Percentiles rank a stretch among this genome's conserved stretches.
These are phyloP conservation scores for Lipomyces oligophaga DNA, from an alignment of 805 yeast genomes.

Conservation along the genomic window DNA sequence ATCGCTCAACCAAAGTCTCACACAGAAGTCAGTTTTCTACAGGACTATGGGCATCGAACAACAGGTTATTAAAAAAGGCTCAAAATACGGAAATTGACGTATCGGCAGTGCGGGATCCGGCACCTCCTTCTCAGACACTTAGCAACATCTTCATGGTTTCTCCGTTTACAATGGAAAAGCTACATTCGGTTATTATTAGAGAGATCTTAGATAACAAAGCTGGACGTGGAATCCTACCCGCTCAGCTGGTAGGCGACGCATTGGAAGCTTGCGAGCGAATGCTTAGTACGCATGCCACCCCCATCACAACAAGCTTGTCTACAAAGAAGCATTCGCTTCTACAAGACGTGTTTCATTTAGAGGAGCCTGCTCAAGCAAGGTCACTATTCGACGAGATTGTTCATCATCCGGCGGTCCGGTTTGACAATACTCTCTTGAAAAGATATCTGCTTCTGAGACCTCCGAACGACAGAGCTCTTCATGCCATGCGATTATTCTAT, in stretches of 20 bases:
- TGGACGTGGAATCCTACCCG: not conserved
- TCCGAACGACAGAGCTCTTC: slow-evolving; percentile 17
- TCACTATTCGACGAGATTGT: slow-evolving; percentile 21
- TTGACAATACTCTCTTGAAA: slow-evolving; percentile 17
- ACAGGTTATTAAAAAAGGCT: too few species aligned
- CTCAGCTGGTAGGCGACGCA: slow-evolving; percentile 7
- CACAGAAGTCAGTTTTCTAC: too few species aligned
- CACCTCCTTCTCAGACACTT: too few species aligned
- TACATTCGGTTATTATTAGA: not conserved
- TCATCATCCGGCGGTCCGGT: slow-evolving; percentile 15
- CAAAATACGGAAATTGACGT: too few species aligned
- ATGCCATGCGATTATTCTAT: slow-evolving; percentile 25
- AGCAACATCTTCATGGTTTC: slow-evolving; percentile 3
- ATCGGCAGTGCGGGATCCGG: too few species aligned
- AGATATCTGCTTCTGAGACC: slow-evolving; percentile 29
- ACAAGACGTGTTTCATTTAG: slow-evolving; percentile 1
- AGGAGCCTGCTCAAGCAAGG: slow-evolving; percentile 5
- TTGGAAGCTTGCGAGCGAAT: slow-evolving; percentile 16
- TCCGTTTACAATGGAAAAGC: slow-evolving; percentile 13
- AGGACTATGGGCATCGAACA: too few species aligned
- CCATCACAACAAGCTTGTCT: not conserved
- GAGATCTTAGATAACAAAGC: slow-evolving; percentile 13
- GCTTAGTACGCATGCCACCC: not conserved
- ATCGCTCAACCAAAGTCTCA: too few species aligned
- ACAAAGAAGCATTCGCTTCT: not conserved